A percentile compares a stretch with the other conserved stretches of the same genome.
Evolutionary conservation across 495 filamentous ascomycete genomes (phyloP).

Genomic region (Bathelium albidoporum): DNA sequence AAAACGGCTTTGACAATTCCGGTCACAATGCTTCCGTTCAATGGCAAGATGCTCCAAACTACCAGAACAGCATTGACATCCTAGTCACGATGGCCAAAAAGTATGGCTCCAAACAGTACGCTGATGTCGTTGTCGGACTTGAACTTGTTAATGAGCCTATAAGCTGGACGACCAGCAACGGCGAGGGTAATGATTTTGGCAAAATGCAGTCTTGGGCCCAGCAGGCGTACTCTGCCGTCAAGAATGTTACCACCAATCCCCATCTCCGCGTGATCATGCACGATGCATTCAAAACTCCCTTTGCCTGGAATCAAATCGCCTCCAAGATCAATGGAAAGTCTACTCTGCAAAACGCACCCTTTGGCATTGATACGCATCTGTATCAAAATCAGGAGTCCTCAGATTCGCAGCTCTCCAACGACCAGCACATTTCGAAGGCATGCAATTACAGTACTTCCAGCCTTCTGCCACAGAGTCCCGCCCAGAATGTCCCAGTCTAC

Average conservation of each 20-base stretch:
- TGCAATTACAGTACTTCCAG: constrained; percentile 24
- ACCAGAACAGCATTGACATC: constrained; percentile 28
- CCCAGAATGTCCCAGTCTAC: constrained; percentile 25
- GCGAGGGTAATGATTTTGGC: constrained; percentile 24
- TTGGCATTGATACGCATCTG: constrained; percentile 33
- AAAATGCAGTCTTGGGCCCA: constrained; percentile 28
- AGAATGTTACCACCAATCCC: constrained; percentile 22
- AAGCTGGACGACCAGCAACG: constrained; percentile 8
- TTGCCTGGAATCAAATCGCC: constrained; percentile 23
- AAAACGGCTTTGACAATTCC: constrained; percentile 37
- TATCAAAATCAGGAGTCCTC: constrained; percentile 30
- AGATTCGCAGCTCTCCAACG: constrained; percentile 27
- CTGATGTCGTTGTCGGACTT: constrained; percentile 34
- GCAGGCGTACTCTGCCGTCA: constrained; percentile 31
- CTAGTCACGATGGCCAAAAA: constrained; percentile 33
- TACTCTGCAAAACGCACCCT: constrained; percentile 5
- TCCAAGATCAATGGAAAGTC: constrained; percentile 9
- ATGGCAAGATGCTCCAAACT: constrained; percentile 32
- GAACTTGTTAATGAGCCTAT: constrained; percentile 37
- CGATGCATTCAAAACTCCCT: constrained; percentile 27
- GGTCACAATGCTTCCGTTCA: constrained; percentile 28
- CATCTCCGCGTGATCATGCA: constrained; percentile 32
- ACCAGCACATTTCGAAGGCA: constrained; percentile 29
- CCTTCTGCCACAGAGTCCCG: constrained; percentile 18
- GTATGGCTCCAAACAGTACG: constrained; percentile 32